Percentiles rank a stretch among this genome's conserved stretches.
phyloP scores from a whole-genome alignment of 1,139 yeast species.

The Spathaspora sp. region DNA sequence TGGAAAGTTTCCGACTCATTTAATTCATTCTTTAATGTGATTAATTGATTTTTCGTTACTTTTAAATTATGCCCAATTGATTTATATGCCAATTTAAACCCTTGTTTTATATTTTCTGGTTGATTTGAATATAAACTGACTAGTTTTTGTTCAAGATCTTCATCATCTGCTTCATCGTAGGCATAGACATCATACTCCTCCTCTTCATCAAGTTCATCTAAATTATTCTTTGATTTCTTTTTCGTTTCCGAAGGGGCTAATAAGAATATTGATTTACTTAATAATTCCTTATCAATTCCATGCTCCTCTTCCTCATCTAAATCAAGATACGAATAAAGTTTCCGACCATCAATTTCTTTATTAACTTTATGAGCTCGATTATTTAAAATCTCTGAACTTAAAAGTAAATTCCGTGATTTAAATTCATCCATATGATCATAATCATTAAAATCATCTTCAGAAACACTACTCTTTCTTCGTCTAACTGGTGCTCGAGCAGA shows the following conservation, averaged over 20 bases:
- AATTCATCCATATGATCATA: slow-evolving; percentile 5
- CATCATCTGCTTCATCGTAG: slow-evolving; percentile 19
- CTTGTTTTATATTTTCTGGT: slow-evolving; percentile 70
- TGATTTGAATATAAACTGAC: slow-evolving; percentile 84
- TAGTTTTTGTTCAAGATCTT: slow-evolving; percentile 45
- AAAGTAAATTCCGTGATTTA: slow-evolving; percentile 7
- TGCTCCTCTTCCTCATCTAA: slow-evolving; percentile 20
- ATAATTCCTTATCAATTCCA: slow-evolving; percentile 14
- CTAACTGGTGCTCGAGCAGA: slow-evolving; percentile 30
- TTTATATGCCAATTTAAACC: slow-evolving; percentile 68
- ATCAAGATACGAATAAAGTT: slow-evolving; percentile 30
- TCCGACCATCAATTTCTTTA: slow-evolving; percentile 19
- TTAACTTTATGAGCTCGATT: slow-evolving; percentile 12
- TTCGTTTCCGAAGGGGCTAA: slow-evolving; percentile 12
- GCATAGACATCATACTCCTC: slow-evolving; percentile 20
- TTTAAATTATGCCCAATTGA: slow-evolving; percentile 69
- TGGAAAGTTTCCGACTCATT: slow-evolving; percentile 63
- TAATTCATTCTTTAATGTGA: slow-evolving; percentile 59
- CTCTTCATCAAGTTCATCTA: slow-evolving; percentile 23
- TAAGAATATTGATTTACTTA: slow-evolving; percentile 17
- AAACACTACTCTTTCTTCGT: slow-evolving; percentile 7
- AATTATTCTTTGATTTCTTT: slow-evolving; percentile 6
- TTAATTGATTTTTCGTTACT: slow-evolving; percentile 64
- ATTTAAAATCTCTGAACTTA: slow-evolving; percentile 15
- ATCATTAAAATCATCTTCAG: slow-evolving; percentile 6